These are phyloP conservation scores for Coniochaeta ligniaria DNA, from an alignment of 2,329 filamentous ascomycete genomes.

Conservation along the genomic window DNA sequence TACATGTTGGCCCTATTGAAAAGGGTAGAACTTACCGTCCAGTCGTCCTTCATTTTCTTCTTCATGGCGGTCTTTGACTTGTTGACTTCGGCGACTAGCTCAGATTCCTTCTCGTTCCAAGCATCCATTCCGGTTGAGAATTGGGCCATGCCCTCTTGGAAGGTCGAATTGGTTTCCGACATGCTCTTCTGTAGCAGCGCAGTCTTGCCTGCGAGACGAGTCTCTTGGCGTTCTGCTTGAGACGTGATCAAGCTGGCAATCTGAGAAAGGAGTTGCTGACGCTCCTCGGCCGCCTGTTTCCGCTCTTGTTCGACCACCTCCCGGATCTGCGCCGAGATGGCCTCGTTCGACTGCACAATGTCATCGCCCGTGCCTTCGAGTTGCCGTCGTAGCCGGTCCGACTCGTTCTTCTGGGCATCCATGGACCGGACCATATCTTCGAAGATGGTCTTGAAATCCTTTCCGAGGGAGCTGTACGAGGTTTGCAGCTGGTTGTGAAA, in stretches of 20 bases:
- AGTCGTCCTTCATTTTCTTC: constrained; percentile 77
- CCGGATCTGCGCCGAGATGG: constrained; percentile 59
- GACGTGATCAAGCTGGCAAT: constrained; percentile 71
- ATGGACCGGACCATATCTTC: constrained; percentile 73
- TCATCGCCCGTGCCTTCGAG: constrained; percentile 63
- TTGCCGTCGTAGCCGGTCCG: constrained; percentile 63
- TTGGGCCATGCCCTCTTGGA: constrained; percentile 57
- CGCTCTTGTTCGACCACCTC: constrained; percentile 71
- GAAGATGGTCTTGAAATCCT: constrained; percentile 80
- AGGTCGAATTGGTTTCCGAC: constrained; percentile 50
- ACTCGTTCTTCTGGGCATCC: constrained; percentile 68
- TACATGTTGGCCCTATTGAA: constrained; percentile 13
- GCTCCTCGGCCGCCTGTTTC: constrained; percentile 63
- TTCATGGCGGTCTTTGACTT: constrained; percentile 73
- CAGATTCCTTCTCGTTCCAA: constrained; percentile 64
- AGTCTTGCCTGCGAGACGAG: constrained; percentile 59
- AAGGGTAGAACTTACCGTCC: constrained; percentile 61
- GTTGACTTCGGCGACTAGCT: constrained; percentile 63
- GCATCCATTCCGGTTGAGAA: constrained; percentile 67
- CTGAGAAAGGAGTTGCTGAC: constrained; percentile 65
- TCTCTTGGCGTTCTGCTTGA: constrained; percentile 67
- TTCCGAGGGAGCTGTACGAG: constrained; percentile 77
- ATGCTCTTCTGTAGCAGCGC: constrained; percentile 58
- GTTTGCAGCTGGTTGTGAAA: constrained; percentile 80
- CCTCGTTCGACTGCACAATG: constrained; percentile 60